Base-by-base conservation (phyloP, 2,329 filamentous ascomycete species). In the Penicillium psychrosexuale region DNA sequence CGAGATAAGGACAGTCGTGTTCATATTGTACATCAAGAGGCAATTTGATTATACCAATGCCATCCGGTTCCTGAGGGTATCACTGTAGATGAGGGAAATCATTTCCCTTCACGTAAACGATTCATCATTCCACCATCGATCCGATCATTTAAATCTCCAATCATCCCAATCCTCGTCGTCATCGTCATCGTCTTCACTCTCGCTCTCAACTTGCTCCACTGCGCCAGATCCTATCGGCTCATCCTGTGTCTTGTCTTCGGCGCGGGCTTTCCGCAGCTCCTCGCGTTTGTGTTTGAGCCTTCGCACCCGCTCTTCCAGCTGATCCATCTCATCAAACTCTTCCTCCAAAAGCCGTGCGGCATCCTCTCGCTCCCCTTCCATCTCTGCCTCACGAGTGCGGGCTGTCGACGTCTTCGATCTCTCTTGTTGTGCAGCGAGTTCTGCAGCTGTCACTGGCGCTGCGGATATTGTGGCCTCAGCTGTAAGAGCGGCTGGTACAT, bases 271-370 rank as follows among this genome's bases (percentile, higher is more conserved):
- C 65, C 84, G 78, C 58, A 92, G 69, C 51, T 84, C 84, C 66
- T 92, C 89, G 44, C 89, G 79, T 70, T 84, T 85, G 67, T 89
- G 84, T 68, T 89, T 87, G 51, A 93, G 72, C 57, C 79, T 80
- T 56, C 80, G 79, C 12, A 93, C 87, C 7, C 89, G 82, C 48
- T 84, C 83, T 70, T 93, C 90, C 43, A 93, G 79, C 66, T 86
- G 83, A 67, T 89, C 86, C 89, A 93, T 93, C 68, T 91, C 86
- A 55, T 91, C 89, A 61, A 93, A 88, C 70, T 93, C 90, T 38
- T 86, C 84, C 71, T 91, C 87, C 53, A 92, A 74, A 30, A 87
- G 84, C 22, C 87, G 80, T 39, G 82, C 83, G 1, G 90, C 89
- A 64, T 94, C 90, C 69, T 94, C 90, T 53, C 83, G 83, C 68